A percentile compares a stretch with the other conserved stretches of the same genome.
Evolutionary conservation across 305 asterid species (phyloP).

Genomic region (Fraxinus ornus): DNA sequence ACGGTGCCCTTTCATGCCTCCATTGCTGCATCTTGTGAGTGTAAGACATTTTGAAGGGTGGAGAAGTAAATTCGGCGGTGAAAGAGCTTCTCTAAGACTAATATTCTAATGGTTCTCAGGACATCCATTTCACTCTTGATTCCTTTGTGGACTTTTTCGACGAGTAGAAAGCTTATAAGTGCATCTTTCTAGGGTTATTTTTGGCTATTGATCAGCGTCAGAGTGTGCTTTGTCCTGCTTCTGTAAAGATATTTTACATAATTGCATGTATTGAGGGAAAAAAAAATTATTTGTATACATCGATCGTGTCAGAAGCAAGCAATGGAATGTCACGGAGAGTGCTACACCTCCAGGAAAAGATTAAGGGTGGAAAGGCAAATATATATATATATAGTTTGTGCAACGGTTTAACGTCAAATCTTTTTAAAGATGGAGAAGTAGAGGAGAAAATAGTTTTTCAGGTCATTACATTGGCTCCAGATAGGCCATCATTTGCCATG

Average conservation of each 20-base stretch:
- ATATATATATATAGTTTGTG: not conserved
- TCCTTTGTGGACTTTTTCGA: constrained; percentile 2
- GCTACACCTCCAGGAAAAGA: not conserved
- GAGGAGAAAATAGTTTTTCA: constrained; percentile 10
- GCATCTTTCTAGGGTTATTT: not conserved
- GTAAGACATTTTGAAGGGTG: not conserved
- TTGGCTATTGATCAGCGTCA: not conserved
- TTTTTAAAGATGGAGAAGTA: not conserved
- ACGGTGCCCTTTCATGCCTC: not conserved
- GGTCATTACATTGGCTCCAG: constrained; percentile 36
- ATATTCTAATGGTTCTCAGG: not conserved
- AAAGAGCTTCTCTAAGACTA: not conserved
- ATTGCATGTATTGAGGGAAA: not conserved
- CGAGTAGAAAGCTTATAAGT: not conserved
- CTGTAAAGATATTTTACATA: not conserved
- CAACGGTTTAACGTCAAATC: too few relatives aligned
- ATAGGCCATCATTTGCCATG: not conserved
- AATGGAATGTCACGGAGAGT: constrained; percentile 6
- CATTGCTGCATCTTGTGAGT: constrained; percentile 6
- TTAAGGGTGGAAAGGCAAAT: not conserved
- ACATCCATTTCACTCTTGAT: constrained; percentile 4
- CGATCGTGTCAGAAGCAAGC: not conserved
- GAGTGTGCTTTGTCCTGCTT: not conserved
- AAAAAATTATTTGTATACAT: not conserved
- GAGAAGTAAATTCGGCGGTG: not conserved